Evolutionary conservation across 2,329 filamentous ascomycete genomes (phyloP), one percentile per base, ranked within the genome.

Genomic region (Didymellaceae sp.): DNA sequence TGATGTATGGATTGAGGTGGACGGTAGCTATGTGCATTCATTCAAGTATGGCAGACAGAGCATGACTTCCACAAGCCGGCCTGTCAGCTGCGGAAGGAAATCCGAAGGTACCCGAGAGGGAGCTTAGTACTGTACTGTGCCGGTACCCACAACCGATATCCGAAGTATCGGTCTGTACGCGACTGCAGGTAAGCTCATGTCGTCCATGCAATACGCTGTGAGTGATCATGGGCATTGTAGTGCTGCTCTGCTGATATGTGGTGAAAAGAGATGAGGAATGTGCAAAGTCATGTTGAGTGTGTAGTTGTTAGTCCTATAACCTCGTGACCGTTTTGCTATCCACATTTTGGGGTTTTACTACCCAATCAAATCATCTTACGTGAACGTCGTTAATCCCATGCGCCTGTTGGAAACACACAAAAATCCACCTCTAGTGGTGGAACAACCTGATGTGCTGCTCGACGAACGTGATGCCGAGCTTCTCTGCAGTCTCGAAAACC

Each of bases 371-470:
- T 38, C 42, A 43, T 52, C 32, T 16, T 46, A 46, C 48, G 42
- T 52, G 38, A 52, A 52, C 37, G 37, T 52, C 48, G 37, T 46
- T 42, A 43, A 52, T 42, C 41, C 37, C 37, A 46, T 46, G 48
- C 48, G 48, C 48, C 48, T 46, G 37, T 46, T 43, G 42, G 33
- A 33, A 46, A 42, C 25, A 42, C 24, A 45, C 25, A 42, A 30
- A 17, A 22, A 33, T 18, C 37, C 48, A 43, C 35, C 26, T 42
- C 53, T 88, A 97, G 78, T 97, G 93, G 77, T 97, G 93, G 86
- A 97, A 97, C 59, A 97, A 82, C 64, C 94, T 86, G 52, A 89
- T 88, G 72, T 88, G 91, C 82, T 99, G 94, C 82, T 99, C 91
- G 28, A 97, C 89, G 76, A 97, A 97, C 34, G 88, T 91, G 66